A percentile compares a stretch with the other conserved stretches of the same genome.
Evolutionary conservation across 1,139 yeast species (phyloP).

Genomic region (Eremothecium coryli): DNA sequence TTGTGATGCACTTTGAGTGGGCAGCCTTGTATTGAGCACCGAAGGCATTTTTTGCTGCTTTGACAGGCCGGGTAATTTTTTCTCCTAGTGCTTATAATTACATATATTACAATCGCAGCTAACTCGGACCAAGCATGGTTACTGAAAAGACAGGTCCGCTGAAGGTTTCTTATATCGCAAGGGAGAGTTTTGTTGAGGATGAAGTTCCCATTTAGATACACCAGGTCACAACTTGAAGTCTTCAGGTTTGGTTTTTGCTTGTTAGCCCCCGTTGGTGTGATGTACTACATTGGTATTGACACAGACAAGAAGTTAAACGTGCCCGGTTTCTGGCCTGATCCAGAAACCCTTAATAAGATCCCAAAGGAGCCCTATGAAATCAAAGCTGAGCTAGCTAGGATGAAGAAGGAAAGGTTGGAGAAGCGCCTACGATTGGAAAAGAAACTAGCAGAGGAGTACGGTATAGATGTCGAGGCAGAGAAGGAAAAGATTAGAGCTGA

Average conservation of each 20-base stretch:
- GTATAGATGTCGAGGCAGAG: constrained; percentile 42
- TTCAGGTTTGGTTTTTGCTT: constrained; percentile 77
- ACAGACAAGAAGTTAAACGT: constrained; percentile 82
- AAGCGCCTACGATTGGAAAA: constrained; percentile 68
- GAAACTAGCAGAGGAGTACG: constrained; percentile 57
- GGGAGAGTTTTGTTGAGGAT: too few relatives aligned
- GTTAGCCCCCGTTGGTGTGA: constrained; percentile 74
- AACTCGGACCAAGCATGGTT: too few relatives aligned
- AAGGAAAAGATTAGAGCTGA: constrained; percentile 27
- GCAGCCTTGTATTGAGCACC: too few relatives aligned
- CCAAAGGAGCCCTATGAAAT: constrained; percentile 92
- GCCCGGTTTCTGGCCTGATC: constrained; percentile 98
- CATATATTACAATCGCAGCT: too few relatives aligned
- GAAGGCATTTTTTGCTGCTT: too few relatives aligned
- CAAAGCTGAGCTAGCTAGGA: constrained; percentile 81
- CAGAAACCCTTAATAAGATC: constrained; percentile 76
- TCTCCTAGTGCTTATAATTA: too few relatives aligned
- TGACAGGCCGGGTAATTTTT: too few relatives aligned
- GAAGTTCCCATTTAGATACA: constrained; percentile 27
- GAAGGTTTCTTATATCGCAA: too few relatives aligned
- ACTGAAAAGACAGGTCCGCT: too few relatives aligned
- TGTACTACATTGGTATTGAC: constrained; percentile 87
- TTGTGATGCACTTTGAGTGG: too few relatives aligned
- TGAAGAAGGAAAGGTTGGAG: constrained; percentile 64
- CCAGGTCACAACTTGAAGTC: constrained; percentile 59